Conservation (phyloP, 108 stramenopile genomes). For the Skeletonema grethae region DNA sequence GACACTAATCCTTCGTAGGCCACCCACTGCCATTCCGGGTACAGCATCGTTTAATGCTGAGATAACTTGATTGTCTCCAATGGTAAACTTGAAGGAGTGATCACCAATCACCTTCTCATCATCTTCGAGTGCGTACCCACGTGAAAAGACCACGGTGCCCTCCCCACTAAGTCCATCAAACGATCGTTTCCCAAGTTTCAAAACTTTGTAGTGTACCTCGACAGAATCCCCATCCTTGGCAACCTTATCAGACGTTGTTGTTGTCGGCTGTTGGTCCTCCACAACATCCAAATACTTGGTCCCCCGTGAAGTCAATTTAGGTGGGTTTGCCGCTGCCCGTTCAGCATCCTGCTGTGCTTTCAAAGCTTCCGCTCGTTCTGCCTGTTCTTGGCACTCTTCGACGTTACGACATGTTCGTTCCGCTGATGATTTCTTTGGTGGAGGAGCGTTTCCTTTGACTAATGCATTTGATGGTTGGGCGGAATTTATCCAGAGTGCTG, state of each 20-base stretch:
- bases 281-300: conserved; percentile 62
- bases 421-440: conserved; percentile 48
- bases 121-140: conserved; percentile 82
- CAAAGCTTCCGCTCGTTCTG: conserved; percentile 44
- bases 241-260: not conserved
- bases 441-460: conserved; percentile 87
- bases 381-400: conserved; percentile 85
- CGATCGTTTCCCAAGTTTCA: conserved; percentile 85
- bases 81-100: conserved; percentile 61
- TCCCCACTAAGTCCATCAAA: conserved; percentile 88
- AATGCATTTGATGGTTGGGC: conserved; percentile 46
- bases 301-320: conserved; percentile 50
- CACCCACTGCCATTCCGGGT: conserved; percentile 66
- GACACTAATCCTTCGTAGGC: conserved; percentile 67
- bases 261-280: conserved; percentile 8
- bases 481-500: not conserved
- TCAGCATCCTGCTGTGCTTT: conserved; percentile 44
- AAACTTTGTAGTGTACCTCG: conserved; percentile 68
- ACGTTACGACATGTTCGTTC: conserved; percentile 80
- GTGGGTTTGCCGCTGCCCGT: conserved; percentile 32
- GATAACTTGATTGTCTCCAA: conserved; percentile 61
- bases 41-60: conserved; percentile 75
- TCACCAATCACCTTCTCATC: conserved; percentile 72
- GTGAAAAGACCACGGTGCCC: conserved; percentile 67
- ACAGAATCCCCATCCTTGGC: conserved; percentile 67